phyloP scores from a whole-genome alignment of 257 asterid species.

The Salvia miltiorrhiza region DNA sequence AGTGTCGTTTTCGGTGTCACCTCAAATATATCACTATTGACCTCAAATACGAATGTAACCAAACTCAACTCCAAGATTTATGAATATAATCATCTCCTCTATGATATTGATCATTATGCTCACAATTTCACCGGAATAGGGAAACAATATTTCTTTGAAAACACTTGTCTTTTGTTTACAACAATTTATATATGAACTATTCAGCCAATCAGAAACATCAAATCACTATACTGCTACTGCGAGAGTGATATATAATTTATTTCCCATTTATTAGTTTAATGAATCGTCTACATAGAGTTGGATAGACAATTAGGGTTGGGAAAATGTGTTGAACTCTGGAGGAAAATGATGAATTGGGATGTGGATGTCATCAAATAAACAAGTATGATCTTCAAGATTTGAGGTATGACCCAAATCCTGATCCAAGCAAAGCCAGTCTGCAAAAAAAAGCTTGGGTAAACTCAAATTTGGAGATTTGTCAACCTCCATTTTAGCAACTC shows the following conservation, averaged over 20 bases:
- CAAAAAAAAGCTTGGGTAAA: constrained; percentile 62
- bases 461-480: constrained; percentile 19
- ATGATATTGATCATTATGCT: background rate
- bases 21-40: background rate
- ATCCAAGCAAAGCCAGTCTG: constrained; percentile 74
- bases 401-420: constrained; percentile 21
- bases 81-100: too few relatives aligned
- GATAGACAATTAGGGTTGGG: too few relatives aligned
- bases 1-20: background rate
- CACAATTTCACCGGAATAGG: background rate
- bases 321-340: background rate
- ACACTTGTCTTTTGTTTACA: background rate
- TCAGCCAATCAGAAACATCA: background rate
- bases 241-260: too few relatives aligned
- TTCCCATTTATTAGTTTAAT: background rate
- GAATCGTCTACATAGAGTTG: too few relatives aligned
- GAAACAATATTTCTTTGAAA: background rate
- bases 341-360: background rate
- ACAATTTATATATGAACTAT: background rate
- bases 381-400: constrained; percentile 32
- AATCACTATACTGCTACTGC: background rate
- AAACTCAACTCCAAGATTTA: too few relatives aligned
- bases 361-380: constrained; percentile 25
- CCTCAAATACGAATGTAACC: background rate
- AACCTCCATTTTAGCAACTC: constrained; percentile 28